Percentiles rank a stretch among this genome's conserved stretches.
Conservation (phyloP, 2,329 filamentous ascomycete genomes). For the Fusarium pininemorale region DNA sequence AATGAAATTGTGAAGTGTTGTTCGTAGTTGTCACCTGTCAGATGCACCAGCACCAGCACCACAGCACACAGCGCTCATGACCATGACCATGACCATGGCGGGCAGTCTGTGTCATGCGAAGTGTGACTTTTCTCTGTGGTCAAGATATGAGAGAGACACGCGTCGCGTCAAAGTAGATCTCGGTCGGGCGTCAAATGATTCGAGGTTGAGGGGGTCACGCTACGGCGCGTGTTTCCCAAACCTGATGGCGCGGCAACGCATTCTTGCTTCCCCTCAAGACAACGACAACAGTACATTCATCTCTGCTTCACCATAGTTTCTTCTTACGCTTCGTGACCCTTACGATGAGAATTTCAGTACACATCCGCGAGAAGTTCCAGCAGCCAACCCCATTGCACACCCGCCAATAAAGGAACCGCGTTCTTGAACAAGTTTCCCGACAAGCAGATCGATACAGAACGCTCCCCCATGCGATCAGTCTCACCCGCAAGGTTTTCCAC, state of each 20-base stretch:
- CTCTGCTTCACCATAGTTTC: rapidly evolving
- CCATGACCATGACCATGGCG: too few relatives aligned
- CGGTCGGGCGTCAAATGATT: rapidly evolving
- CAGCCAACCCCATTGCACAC: too few relatives aligned
- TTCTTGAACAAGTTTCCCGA: too few relatives aligned
- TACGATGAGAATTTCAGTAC: rapidly evolving
- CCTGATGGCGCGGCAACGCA: background rate
- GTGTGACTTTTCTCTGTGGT: rapidly evolving
- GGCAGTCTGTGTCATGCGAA: background rate
- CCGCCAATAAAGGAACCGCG: too few relatives aligned
- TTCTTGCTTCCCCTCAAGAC: background rate
- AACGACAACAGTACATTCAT: background rate
- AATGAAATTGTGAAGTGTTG: background rate
- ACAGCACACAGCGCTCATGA: background rate
- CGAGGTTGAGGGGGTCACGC: background rate
- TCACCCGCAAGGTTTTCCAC: rapidly evolving
- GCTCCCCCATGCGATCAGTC: rapidly evolving
- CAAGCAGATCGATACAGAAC: background rate
- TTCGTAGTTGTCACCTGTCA: background rate
- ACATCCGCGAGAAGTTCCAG: background rate
- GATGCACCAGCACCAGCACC: background rate
- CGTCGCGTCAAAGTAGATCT: rapidly evolving
- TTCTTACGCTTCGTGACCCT: rapidly evolving
- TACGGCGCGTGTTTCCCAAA: background rate
- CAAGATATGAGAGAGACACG: rapidly evolving